Evolutionary conservation across 2,329 filamentous ascomycete genomes (phyloP).

Genomic region (Capronia coronata): DNA sequence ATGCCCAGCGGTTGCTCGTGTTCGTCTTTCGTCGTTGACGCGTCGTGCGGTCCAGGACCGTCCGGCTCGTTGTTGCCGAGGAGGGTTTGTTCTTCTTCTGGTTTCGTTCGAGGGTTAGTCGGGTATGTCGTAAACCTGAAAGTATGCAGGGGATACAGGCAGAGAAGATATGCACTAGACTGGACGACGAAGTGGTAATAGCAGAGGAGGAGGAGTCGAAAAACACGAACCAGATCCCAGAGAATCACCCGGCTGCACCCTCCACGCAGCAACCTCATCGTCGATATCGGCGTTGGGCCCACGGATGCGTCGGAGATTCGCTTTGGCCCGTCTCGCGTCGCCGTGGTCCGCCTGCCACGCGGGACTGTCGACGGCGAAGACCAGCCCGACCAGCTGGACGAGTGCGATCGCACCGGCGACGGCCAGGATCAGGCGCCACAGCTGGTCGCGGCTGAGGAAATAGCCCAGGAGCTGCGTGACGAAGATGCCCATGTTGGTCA

Average conservation of each 20-base stretch:
- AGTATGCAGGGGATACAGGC: no score
- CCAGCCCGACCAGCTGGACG: slow-evolving; percentile 62
- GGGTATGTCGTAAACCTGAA: no score
- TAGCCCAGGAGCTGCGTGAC: slow-evolving; percentile 76
- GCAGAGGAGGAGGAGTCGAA: slow-evolving; percentile 6
- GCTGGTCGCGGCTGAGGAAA: slow-evolving; percentile 70
- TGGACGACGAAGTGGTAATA: no score
- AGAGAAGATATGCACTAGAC: no score
- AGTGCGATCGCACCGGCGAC: slow-evolving; percentile 63
- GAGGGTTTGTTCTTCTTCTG: slow-evolving; percentile 64
- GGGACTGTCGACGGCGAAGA: slow-evolving; percentile 78
- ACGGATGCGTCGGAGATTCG: slow-evolving; percentile 66
- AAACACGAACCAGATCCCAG: slow-evolving; percentile 12
- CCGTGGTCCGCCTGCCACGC: slow-evolving; percentile 71
- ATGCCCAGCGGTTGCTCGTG: slow-evolving; percentile 50
- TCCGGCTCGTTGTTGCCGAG: slow-evolving; percentile 38
- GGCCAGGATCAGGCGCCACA: slow-evolving; percentile 79
- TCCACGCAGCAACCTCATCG: slow-evolving; percentile 62
- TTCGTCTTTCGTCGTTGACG: slow-evolving; percentile 25
- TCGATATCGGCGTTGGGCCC: slow-evolving; percentile 63
- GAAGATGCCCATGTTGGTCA: slow-evolving; percentile 87
- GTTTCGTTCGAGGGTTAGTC: no score
- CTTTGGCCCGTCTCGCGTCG: slow-evolving; percentile 55
- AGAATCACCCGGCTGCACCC: slow-evolving; percentile 32
- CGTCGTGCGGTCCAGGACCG: slow-evolving; percentile 10